Base-by-base conservation (phyloP, 1,284 basidiomycete species). In the Sporisorium scitamineum region DNA sequence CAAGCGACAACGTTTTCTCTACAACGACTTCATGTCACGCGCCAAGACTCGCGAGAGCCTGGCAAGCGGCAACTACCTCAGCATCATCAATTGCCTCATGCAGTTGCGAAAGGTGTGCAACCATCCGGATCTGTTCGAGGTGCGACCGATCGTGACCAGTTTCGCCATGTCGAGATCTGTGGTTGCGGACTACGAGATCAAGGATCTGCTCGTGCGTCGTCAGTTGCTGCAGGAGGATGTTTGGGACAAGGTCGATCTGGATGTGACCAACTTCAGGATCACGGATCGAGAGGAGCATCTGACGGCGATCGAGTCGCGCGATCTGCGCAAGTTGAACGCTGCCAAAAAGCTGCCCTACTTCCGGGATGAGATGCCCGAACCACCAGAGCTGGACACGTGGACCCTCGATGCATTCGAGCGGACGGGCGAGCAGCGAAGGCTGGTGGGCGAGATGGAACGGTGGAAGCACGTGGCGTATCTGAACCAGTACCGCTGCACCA, bases 11-110 rank as follows among this genome's bases (percentile, higher is more conserved):
- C 92, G 95, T 7, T 96, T 94, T 85, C 89, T 99, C 9, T 99
- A 99, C 86, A 96, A 99, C 88, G 96, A 98, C 85, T 98, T 97
- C 87, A 97, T 99, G 95, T 89, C 92, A 6, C 90, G 96, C 29
- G 91, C 93, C 0, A 91, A 94, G 69, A 98, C 96, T 2, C 90
- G 90, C 44, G 91, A 93, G 79, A 93, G 93, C 16, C 89, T 98
- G 53, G 89, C 92, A 18, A 94, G 93, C 5, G 96, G 95, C 3
- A 95, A 95, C 61, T 89, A 89, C 78, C 86, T 90, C 61, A 88
- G 88, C 56, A 94, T 98, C 68, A 94, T 95, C 86, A 98, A 98
- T 85, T 93, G 96, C 68, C 89, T 98, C 66, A 98, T 98, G 95
- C 96, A 98, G 85, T 89, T 97, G 22, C 90, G 83, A 22, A 85